A percentile compares a stretch with the other conserved stretches of the same genome.
phyloP scores from a whole-genome alignment of 345 rosid species.

The Euphorbia peplus region DNA sequence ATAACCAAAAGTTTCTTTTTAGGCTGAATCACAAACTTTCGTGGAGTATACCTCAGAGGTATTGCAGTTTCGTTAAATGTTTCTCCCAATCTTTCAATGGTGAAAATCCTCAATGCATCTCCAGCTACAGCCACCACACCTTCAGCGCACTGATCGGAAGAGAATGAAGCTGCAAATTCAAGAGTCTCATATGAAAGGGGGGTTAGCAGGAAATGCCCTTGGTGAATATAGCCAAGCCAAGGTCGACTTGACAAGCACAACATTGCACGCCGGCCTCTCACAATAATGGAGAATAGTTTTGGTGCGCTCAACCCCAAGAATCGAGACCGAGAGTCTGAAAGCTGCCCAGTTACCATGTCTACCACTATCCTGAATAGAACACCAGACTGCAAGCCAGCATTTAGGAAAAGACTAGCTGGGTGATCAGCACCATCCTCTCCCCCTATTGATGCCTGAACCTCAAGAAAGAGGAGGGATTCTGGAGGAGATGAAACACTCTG shows the following conservation, averaged over 20 bases:
- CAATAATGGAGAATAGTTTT: conserved; percentile 73
- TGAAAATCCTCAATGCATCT: conserved; percentile 90
- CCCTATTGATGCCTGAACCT: conserved; percentile 92
- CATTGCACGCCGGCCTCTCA: conserved; percentile 93
- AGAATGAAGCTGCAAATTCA: conserved; percentile 93
- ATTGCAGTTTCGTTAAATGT: conserved; percentile 87
- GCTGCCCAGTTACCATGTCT: conserved; percentile 98
- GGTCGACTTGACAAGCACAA: conserved; percentile 94
- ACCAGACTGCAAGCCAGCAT: conserved; percentile 91
- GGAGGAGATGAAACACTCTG: conserved; percentile 98
- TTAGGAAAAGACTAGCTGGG: conserved; percentile 95
- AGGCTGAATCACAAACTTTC: conserved; percentile 86
- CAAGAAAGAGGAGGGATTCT: conserved; percentile 94
- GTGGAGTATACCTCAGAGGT: conserved; percentile 93
- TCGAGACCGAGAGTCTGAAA: conserved; percentile 94
- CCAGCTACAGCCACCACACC: conserved; percentile 98
- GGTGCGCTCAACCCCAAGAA: conserved; percentile 93
- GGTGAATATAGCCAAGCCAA: conserved; percentile 98
- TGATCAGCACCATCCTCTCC: conserved; percentile 99
- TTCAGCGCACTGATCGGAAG: conserved; percentile 98
- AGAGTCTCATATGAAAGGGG: conserved; percentile 96
- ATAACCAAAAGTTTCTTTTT: conserved; percentile 73
- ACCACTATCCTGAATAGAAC: conserved; percentile 94
- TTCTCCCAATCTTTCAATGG: conserved; percentile 92
- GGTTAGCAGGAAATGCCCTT: conserved; percentile 86